Percentiles rank a stretch among this genome's conserved stretches.
These are phyloP conservation scores for Psilocybe azurescens DNA, from an alignment of 768 basidiomycete species.

Conservation along the genomic window DNA sequence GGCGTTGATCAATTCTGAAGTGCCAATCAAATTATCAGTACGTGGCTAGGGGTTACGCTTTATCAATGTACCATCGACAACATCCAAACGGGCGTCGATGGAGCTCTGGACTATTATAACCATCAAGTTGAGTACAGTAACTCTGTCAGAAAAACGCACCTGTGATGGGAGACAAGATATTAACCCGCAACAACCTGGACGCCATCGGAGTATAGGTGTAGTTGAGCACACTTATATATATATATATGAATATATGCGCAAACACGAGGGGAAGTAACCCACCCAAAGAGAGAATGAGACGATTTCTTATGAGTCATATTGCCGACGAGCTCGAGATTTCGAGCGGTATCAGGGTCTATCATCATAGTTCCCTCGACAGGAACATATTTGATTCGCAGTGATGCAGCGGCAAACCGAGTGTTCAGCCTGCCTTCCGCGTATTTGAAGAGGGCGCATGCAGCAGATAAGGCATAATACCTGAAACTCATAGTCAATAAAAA, in stretches of 20 bases:
- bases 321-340: conserved; percentile 87
- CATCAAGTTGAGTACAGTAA: conserved; percentile 8
- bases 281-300: conserved; percentile 83
- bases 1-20: conserved; percentile 71
- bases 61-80: conserved; percentile 68
- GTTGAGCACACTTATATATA: conserved; percentile 64
- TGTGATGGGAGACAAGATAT: conserved; percentile 82
- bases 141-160: conserved; percentile 40
- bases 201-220: conserved; percentile 93
- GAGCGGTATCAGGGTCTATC: conserved; percentile 89
- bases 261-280: conserved; percentile 19
- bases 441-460: conserved; percentile 87
- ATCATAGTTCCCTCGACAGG: conserved; percentile 93
- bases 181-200: conserved; percentile 75
- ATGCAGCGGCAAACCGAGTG: conserved; percentile 69
- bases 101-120: conserved; percentile 52
- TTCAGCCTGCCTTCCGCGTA: conserved; percentile 75
- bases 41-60: not conserved
- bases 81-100: conserved; percentile 85
- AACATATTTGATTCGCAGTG: conserved; percentile 76
- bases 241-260: not conserved
- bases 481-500: not conserved
- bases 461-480: conserved; percentile 90
- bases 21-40: conserved; percentile 6
- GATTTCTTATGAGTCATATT: conserved; percentile 75